phyloP scores from a whole-genome alignment of 352 stramenopile species.

The Globisporangium echinulatum region DNA sequence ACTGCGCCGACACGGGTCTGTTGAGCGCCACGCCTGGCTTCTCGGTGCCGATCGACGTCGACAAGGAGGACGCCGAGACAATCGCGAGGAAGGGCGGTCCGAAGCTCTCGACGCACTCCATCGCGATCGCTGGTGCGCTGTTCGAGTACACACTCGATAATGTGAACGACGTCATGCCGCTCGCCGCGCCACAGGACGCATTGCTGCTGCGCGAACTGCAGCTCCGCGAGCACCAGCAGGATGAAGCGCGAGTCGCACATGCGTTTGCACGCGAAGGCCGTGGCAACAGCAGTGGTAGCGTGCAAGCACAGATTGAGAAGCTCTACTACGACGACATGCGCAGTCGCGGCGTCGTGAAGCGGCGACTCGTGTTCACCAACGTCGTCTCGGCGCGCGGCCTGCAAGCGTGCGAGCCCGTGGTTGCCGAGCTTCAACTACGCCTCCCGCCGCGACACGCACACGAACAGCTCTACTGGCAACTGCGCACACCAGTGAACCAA shows the following conservation, averaged over 20 bases:
- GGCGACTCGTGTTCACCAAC: slow-evolving; percentile 7
- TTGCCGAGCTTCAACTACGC: slow-evolving; percentile 6
- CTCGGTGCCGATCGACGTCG: slow-evolving; percentile 28
- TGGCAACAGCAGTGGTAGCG: neutral
- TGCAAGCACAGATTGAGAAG: neutral
- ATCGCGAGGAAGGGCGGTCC: slow-evolving; percentile 20
- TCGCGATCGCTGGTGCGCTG: slow-evolving; percentile 24
- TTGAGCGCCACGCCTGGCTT: slow-evolving; percentile 54
- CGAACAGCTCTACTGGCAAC: neutral
- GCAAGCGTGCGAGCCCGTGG: slow-evolving; percentile 1
- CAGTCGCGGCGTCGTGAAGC: slow-evolving; percentile 5
- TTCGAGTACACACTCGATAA: slow-evolving; percentile 68
- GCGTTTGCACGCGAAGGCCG: neutral
- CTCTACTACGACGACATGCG: slow-evolving; percentile 7
- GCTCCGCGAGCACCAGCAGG: slow-evolving; percentile 34
- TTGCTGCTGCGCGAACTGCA: slow-evolving; percentile 34
- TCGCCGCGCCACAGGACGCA: slow-evolving; percentile 30
- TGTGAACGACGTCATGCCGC: slow-evolving; percentile 37
- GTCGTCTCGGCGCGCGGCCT: slow-evolving; percentile 7
- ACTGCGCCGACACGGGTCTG: slow-evolving; percentile 40
- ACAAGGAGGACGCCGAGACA: slow-evolving; percentile 32
- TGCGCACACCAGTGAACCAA: neutral
- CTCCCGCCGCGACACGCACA: neutral
- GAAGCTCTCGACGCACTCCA: slow-evolving; percentile 41
- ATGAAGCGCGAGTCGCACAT: slow-evolving; percentile 17